phyloP scores from a whole-genome alignment of 441 rosid species.

The Adansonia gregorii region DNA sequence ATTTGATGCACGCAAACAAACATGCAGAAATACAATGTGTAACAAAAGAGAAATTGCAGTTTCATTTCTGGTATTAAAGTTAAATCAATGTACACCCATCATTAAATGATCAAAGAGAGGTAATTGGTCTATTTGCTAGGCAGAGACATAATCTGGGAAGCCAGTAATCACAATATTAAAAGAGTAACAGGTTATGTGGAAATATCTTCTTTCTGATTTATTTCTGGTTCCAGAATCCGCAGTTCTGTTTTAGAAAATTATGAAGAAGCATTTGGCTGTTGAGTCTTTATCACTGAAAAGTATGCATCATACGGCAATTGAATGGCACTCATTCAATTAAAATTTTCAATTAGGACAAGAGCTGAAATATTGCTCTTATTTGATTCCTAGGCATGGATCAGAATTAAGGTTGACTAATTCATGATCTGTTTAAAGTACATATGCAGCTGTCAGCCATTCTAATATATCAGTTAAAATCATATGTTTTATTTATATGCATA shows the following conservation, averaged over 20 bases:
- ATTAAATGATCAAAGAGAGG: too few species aligned
- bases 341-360: background rate
- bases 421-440: background rate
- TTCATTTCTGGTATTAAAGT: background rate
- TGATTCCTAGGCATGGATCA: background rate
- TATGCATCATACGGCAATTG: too few species aligned
- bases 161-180: too few species aligned
- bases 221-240: too few species aligned
- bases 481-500: background rate
- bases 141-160: too few species aligned
- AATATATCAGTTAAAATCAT: background rate
- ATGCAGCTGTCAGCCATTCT: slow-evolving; percentile 10
- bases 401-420: background rate
- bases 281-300: too few species aligned
- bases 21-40: background rate
- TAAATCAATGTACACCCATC: background rate
- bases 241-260: too few species aligned
- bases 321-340: too few species aligned
- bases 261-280: too few species aligned
- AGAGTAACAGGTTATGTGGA: too few species aligned
- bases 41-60: background rate
- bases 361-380: background rate
- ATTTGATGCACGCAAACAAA: slow-evolving; percentile 1
- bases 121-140: too few species aligned
- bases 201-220: too few species aligned